These are phyloP conservation scores for Rosa hybrid DNA, from an alignment of 331 rosid species.

Conservation along the genomic window DNA sequence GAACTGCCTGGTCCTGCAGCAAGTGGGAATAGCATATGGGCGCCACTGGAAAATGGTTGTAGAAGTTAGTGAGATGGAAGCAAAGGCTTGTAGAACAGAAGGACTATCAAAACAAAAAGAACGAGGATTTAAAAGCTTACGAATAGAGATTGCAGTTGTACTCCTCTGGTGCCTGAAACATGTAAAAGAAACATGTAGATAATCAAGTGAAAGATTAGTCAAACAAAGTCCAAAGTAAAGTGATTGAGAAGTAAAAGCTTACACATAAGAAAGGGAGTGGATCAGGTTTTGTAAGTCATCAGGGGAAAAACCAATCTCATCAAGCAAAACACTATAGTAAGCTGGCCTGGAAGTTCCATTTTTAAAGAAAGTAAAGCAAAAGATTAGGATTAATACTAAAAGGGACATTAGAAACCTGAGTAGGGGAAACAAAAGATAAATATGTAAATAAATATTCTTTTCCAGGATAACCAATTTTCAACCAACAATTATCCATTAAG, in stretches of 20 bases:
- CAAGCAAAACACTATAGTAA: slow-evolving; percentile 81
- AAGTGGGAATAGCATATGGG: slow-evolving; percentile 88
- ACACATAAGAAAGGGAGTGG: slow-evolving; percentile 79
- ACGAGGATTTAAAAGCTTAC: slow-evolving; percentile 32
- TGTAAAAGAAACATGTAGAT: neutral
- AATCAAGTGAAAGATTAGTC: neutral
- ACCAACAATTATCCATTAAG: neutral
- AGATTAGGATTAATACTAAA: neutral
- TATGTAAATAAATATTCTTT: neutral
- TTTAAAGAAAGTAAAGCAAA: slow-evolving; percentile 15
- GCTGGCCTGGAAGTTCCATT: slow-evolving; percentile 93
- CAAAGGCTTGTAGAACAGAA: neutral
- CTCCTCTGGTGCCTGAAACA: slow-evolving; percentile 88
- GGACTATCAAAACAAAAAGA: neutral
- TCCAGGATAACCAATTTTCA: neutral
- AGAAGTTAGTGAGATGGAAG: slow-evolving; percentile 2
- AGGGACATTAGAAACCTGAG: slow-evolving; percentile 6
- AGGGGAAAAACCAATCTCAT: slow-evolving; percentile 84
- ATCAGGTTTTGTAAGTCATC: slow-evolving; percentile 77
- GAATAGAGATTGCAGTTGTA: slow-evolving; percentile 70
- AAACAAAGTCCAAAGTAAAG: neutral
- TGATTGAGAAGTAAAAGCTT: slow-evolving; percentile 36
- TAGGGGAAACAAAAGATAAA: neutral
- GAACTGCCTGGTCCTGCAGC: slow-evolving; percentile 83
- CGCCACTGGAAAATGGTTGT: slow-evolving; percentile 55